phyloP scores from a whole-genome alignment of 176 grass and related monocot species.

The Carex pumila region DNA sequence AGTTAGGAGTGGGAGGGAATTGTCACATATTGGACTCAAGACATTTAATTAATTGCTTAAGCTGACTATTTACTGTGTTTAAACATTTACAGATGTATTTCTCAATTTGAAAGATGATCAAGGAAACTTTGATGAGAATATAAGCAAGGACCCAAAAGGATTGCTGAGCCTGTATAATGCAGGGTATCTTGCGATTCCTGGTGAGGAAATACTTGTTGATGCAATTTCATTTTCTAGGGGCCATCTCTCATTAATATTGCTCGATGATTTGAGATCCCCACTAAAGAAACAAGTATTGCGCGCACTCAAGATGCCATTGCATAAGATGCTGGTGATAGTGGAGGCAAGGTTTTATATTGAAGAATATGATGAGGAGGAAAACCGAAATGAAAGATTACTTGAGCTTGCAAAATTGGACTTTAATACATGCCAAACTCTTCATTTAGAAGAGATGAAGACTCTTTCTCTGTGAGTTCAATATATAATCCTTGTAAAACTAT shows the following conservation, averaged over 20 bases:
- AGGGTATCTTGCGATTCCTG: constrained; percentile 21
- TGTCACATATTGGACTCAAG: no score
- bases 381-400: not conserved
- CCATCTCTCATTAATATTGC: not conserved
- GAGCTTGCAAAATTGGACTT: constrained; percentile 39
- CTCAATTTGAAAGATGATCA: constrained; percentile 21
- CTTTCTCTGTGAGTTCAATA: no score
- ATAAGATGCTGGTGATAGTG: no score
- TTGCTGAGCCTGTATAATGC: constrained; percentile 35
- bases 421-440: constrained; percentile 25
- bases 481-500: no score
- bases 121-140: not conserved
- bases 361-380: constrained; percentile 5
- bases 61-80: no score
- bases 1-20: no score
- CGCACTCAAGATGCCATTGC: no score
- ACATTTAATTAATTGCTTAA: no score
- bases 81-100: constrained; percentile 28
- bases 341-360: not conserved
- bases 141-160: not conserved
- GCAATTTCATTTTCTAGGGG: constrained; percentile 7
- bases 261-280: not conserved
- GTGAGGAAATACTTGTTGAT: constrained; percentile 24
- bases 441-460: not conserved
- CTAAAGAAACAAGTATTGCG: no score